Evolutionary conservation across 345 rosid genomes (phyloP).

Genomic region (Citrus unshiu): DNA sequence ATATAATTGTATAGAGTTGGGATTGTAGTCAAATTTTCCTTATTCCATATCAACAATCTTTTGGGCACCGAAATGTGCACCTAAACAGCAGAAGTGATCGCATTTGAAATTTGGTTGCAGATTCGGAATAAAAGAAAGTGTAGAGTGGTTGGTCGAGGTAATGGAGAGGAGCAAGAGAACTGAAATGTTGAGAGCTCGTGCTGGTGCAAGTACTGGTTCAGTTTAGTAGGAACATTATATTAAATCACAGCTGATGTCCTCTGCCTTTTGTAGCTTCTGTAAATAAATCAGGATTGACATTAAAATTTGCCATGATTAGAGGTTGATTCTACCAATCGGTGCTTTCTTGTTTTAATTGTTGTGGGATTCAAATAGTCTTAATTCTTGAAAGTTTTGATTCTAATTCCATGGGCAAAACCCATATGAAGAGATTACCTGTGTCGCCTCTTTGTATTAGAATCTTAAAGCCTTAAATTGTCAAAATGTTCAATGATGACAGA

Average conservation of each 20-base stretch:
- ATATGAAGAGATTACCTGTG: background rate
- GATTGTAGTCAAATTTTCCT: background rate
- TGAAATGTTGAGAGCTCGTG: constrained; percentile 72
- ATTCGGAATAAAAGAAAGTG: constrained; percentile 79
- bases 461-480: background rate
- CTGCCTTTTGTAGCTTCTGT: constrained; percentile 40
- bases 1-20: background rate
- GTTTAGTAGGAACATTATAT: constrained; percentile 22
- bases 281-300: constrained; percentile 35
- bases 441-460: background rate
- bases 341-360: constrained; percentile 1
- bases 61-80: background rate
- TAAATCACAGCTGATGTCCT: constrained; percentile 7
- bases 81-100: background rate
- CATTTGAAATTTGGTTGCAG: constrained; percentile 36
- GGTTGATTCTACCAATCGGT: background rate
- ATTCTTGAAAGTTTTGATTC: background rate
- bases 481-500: constrained; percentile 6
- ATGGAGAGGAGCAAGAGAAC: constrained; percentile 99
- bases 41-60: background rate
- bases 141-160: constrained; percentile 87
- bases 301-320: constrained; percentile 15
- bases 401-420: background rate
- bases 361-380: background rate
- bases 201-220: constrained; percentile 44